Evolutionary conservation across 2,329 filamentous ascomycete genomes (phyloP).

Genomic region (Botrytis fragariae): DNA sequence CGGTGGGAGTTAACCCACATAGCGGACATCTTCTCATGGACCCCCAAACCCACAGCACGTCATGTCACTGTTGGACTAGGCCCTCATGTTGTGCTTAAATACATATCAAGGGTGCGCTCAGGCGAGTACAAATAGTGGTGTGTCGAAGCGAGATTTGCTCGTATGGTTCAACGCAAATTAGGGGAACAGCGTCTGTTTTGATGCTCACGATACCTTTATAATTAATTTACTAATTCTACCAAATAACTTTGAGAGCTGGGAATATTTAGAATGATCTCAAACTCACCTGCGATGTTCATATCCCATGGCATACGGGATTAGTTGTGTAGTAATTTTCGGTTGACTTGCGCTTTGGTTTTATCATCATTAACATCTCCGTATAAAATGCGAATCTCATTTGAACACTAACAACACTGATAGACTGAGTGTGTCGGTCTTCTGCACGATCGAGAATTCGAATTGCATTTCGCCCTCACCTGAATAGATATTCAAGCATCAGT

Average conservation of each 20-base stretch:
- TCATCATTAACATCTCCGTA: accelerated
- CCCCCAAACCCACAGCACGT: too few relatives aligned
- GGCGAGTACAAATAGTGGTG: neutral
- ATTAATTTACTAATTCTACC: accelerated
- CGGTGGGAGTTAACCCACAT: neutral
- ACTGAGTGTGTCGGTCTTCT: neutral
- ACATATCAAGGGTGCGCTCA: accelerated
- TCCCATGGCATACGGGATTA: neutral
- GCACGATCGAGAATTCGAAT: neutral
- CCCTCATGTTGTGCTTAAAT: neutral
- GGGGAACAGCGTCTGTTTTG: accelerated
- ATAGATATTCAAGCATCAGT: accelerated
- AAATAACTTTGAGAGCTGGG: neutral
- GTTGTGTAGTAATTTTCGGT: neutral
- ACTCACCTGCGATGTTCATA: accelerated
- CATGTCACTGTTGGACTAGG: neutral
- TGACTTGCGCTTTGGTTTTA: neutral
- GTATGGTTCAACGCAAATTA: neutral
- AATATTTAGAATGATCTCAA: neutral
- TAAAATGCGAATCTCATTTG: neutral
- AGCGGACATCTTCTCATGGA: neutral
- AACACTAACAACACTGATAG: neutral
- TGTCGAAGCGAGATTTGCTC: neutral
- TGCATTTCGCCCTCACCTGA: neutral
- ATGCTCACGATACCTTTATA: neutral